Evolutionary conservation across 1,284 basidiomycete species (phyloP), one percentile per base, ranked within the genome.

Genomic region (Stereum hirsutum): DNA sequence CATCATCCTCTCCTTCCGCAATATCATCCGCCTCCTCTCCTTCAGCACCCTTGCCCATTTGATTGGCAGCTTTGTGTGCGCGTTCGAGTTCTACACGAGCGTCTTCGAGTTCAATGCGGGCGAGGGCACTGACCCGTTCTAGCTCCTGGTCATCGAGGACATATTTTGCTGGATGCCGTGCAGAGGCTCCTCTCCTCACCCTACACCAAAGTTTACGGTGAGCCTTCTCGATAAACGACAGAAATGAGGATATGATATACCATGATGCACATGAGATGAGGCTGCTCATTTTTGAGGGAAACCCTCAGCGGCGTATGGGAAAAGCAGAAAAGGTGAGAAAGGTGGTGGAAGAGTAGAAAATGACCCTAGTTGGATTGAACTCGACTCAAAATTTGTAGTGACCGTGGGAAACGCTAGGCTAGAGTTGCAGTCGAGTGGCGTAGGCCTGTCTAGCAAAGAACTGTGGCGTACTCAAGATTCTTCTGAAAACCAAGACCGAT

Each of bases 91-190:
- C 92, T 43, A 78, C 72, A 46, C 84, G 76, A 12, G 90, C 90
- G 70, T 92, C 89, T 52, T 92, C 87, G 38, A 95, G 77, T 57
- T 93, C 85, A 43, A 91, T 87, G 39, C 86, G 75, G 20, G 93
- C 91, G 37, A 99, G 75, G 39, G 83, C 75, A 53, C 89, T 91
- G 39, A 99, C 90, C 32, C 96, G 81, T 57, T 88, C 81, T 27
- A 99, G 72, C 64, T 99, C 95, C 37, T 76, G 69, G 55, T 96
- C 90, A 59, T 98, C 91, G 33, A 99, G 78, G 44, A 89, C 75
- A 62, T 98, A 98, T 67, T 89, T 92, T 57, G 71, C 66, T 4
- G 96, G 95, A 55, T 93, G 77, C 49, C 74, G 74, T 2, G 74
- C 70, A 15, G 92, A 71, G 20, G 81, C 75, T 8, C 95, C 94